Evolutionary conservation across 2,329 filamentous ascomycete genomes (phyloP), one percentile per base, ranked within the genome.

Genomic region (Cladophialophora yegresii): DNA sequence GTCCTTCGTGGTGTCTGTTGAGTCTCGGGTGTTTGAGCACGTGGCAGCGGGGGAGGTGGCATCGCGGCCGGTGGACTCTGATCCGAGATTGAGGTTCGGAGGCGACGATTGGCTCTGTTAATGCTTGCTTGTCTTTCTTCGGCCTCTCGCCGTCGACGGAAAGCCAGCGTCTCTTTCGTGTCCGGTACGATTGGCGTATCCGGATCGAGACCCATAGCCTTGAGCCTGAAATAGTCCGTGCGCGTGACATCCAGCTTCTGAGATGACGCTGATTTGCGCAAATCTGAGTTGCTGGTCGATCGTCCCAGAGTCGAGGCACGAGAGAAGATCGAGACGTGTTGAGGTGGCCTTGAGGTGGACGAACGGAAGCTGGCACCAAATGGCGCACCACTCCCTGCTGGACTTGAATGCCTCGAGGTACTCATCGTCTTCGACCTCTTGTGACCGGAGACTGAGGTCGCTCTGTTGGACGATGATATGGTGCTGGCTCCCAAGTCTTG

Each of bases 401-500:
- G 58, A 22, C 7, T 47, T 20, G 62, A 57, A 33, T 61, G 64
- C 23, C 59, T 58, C 4, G 59, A 62, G 43, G 65, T 61, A 32
- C 64, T 63, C 56, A 70, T 62, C 13, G 70, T 72, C 43, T 67
- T 66, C 10, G 71, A 71, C 43, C 70, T 68, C 57, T 72, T 72
- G 61, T 72, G 70, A 12, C 61, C 51, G 32, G 61, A 43, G 28
- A 56, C 22, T 26, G 43, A 62, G 20, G 67, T 23, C 20, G 51
- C 51, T 47, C 50, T 26, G 16, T 62, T 54, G 26, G 26, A 70
- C 28, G 51, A 54, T 4, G 51, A 10, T 12, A 30, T 33, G 51
- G 51, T 54, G 91, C 91, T 0, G 87, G 96, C 2, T 87, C 89
- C 4, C 83, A 92, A 51, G 93, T 96, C 91, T 87, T 96, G 28